These are phyloP conservation scores for Trichoderma orchidacearum DNA, from an alignment of 495 filamentous ascomycete genomes.

Conservation along the genomic window DNA sequence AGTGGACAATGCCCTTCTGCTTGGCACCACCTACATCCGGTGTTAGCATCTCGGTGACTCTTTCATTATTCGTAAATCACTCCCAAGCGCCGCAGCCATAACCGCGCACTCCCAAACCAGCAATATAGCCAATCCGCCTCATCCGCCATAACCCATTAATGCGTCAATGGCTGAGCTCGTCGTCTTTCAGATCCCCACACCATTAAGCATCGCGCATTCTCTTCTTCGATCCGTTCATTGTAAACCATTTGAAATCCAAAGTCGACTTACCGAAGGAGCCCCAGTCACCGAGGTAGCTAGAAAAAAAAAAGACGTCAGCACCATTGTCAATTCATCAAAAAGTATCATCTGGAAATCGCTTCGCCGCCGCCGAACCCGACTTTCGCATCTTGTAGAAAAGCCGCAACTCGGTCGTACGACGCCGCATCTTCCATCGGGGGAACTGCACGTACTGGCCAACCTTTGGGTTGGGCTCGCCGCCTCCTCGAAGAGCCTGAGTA, in stretches of 20 bases:
- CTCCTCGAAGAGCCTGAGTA: conserved; percentile 38
- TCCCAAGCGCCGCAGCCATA: too few species aligned
- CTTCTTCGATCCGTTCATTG: neutral
- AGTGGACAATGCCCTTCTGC: conserved; percentile 44
- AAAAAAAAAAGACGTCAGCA: conserved; percentile 15
- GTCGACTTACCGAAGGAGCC: conserved; percentile 63
- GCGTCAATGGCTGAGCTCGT: neutral
- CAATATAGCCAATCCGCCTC: too few species aligned
- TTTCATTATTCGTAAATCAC: neutral
- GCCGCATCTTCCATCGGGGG: neutral
- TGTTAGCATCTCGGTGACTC: conserved; percentile 7
- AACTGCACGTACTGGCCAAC: conserved; percentile 42
- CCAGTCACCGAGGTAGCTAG: conserved; percentile 76
- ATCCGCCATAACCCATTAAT: too few species aligned
- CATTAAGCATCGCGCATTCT: neutral
- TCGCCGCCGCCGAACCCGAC: neutral
- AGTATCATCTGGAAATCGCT: neutral
- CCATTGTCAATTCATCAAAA: conserved; percentile 10
- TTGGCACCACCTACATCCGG: conserved; percentile 22
- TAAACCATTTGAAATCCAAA: neutral
- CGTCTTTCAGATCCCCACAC: neutral
- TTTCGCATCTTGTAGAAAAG: conserved; percentile 1
- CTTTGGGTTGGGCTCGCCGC: conserved; percentile 21
- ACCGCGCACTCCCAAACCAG: too few species aligned
- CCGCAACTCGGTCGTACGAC: neutral